A percentile compares a stretch with the other conserved stretches of the same genome.
Evolutionary conservation across 2,329 filamentous ascomycete species (phyloP).

Genomic region (Ceratocystis diversiconidia): DNA sequence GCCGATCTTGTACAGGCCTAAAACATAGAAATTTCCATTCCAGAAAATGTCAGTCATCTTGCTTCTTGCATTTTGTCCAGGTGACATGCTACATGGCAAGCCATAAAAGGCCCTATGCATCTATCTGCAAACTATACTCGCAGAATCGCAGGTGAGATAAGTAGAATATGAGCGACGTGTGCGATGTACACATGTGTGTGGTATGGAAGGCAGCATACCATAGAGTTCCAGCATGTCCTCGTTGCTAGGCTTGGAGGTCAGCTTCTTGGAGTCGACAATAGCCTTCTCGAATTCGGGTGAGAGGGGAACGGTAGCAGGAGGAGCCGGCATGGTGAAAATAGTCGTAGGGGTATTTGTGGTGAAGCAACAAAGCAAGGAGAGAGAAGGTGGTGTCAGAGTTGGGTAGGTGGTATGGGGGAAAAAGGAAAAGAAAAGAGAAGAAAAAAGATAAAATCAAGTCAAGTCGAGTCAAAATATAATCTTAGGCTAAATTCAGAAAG

Average conservation of each 20-base stretch:
- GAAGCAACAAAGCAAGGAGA: background rate
- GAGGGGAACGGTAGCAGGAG: conserved; percentile 19
- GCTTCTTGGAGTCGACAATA: conserved; percentile 50
- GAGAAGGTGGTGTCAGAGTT: background rate
- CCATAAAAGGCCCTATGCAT: background rate
- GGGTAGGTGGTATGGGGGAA: background rate
- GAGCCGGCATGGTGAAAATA: conserved; percentile 26
- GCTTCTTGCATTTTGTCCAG: background rate
- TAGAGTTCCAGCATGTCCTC: conserved; percentile 51
- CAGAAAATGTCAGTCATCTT: background rate
- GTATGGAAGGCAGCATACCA: conserved; percentile 28
- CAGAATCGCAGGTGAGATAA: too few relatives aligned
- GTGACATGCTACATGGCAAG: background rate
- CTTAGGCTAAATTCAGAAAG: background rate
- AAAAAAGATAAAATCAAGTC: background rate
- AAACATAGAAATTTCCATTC: background rate
- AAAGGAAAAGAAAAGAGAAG: conserved; percentile 5
- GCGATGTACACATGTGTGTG: too few relatives aligned
- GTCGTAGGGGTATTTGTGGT: conserved; percentile 13
- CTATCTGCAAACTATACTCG: too few relatives aligned
- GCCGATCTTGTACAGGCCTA: conserved; percentile 46
- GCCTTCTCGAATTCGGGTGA: conserved; percentile 41
- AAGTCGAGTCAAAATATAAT: too few relatives aligned
- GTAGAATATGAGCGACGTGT: too few relatives aligned
- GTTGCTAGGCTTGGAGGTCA: conserved; percentile 48